Conservation (phyloP, 352 stramenopile genomes). For the Phytophthora multivora region DNA sequence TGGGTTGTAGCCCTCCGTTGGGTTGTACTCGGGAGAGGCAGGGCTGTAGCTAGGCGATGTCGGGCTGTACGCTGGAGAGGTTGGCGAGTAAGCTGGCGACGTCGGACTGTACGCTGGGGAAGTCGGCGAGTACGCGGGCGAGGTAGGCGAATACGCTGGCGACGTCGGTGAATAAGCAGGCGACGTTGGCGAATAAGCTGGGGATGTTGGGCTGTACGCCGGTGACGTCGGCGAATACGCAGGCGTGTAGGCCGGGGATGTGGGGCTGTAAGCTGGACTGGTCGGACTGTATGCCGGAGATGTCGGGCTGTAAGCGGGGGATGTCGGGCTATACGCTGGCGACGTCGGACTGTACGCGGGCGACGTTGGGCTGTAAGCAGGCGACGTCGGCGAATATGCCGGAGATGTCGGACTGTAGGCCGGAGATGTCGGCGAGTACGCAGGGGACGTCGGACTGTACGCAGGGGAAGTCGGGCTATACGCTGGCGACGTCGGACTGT, state of each 20-base stretch:
- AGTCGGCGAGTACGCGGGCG: constrained; percentile 69
- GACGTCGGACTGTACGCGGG: constrained; percentile 75
- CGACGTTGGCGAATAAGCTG: constrained; percentile 69
- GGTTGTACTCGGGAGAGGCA: constrained; percentile 83
- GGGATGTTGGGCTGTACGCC: constrained; percentile 68
- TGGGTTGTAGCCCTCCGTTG: constrained; percentile 80
- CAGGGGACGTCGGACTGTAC: constrained; percentile 74
- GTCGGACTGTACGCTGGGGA: constrained; percentile 75
- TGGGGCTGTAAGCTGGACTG: constrained; percentile 80
- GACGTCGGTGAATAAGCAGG: constrained; percentile 75
- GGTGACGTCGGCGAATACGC: constrained; percentile 71
- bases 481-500: constrained; percentile 69
- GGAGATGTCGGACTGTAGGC: constrained; percentile 70
- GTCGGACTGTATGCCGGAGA: constrained; percentile 87
- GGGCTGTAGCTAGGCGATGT: constrained; percentile 80
- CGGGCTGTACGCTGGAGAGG: constrained; percentile 73
- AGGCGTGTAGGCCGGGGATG: constrained; percentile 86
- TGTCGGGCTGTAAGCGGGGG: constrained; percentile 72
- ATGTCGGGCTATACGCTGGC: constrained; percentile 67
- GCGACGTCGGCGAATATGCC: constrained; percentile 64
- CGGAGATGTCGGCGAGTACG: constrained; percentile 79
- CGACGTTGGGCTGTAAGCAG: constrained; percentile 67
- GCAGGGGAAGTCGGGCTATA: constrained; percentile 83
- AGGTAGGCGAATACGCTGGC: constrained; percentile 67
- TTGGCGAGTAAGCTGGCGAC: constrained; percentile 78